phyloP scores from a whole-genome alignment of 2,329 filamentous ascomycete species.

The Colletotrichum euphorbiae region DNA sequence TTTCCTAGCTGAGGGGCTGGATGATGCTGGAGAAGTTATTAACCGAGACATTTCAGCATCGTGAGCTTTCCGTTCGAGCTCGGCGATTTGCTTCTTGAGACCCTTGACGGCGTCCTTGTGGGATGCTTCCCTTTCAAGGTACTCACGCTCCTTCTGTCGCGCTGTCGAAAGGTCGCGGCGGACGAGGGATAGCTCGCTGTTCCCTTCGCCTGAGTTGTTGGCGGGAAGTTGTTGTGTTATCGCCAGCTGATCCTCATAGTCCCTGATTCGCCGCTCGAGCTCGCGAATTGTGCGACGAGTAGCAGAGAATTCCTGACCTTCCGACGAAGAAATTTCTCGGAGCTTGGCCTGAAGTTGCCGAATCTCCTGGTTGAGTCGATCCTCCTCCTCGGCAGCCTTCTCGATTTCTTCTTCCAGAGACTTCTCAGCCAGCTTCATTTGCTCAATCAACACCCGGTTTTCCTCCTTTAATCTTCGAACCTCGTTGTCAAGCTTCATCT shows the following conservation, averaged over 20 bases:
- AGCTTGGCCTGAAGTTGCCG: constrained; percentile 61
- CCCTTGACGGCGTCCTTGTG: constrained; percentile 72
- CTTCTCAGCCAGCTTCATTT: constrained; percentile 69
- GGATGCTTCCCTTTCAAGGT: constrained; percentile 72
- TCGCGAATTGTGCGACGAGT: constrained; percentile 73
- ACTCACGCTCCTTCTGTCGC: constrained; percentile 73
- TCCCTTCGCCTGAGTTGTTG: constrained; percentile 54
- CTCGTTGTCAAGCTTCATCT: constrained; percentile 75
- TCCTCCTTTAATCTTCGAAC: constrained; percentile 74
- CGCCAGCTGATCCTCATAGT: constrained; percentile 61
- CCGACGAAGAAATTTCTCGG: constrained; percentile 59
- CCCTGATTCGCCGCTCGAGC: constrained; percentile 71
- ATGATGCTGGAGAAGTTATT: constrained; percentile 57
- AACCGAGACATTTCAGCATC: constrained; percentile 69
- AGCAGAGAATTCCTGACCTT: constrained; percentile 65
- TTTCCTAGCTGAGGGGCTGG: constrained; percentile 64
- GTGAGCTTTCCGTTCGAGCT: constrained; percentile 75
- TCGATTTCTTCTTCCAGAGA: constrained; percentile 75
- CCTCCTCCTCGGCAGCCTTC: constrained; percentile 74
- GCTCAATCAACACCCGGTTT: constrained; percentile 66
- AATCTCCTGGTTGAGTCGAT: constrained; percentile 68
- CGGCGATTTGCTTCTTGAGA: constrained; percentile 73
- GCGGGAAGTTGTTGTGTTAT: constrained; percentile 47
- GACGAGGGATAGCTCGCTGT: constrained; percentile 68
- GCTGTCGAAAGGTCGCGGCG: constrained; percentile 72